Evolutionary conservation across 2,329 filamentous ascomycete genomes (phyloP).

Genomic region (Talaromyces sp.): DNA sequence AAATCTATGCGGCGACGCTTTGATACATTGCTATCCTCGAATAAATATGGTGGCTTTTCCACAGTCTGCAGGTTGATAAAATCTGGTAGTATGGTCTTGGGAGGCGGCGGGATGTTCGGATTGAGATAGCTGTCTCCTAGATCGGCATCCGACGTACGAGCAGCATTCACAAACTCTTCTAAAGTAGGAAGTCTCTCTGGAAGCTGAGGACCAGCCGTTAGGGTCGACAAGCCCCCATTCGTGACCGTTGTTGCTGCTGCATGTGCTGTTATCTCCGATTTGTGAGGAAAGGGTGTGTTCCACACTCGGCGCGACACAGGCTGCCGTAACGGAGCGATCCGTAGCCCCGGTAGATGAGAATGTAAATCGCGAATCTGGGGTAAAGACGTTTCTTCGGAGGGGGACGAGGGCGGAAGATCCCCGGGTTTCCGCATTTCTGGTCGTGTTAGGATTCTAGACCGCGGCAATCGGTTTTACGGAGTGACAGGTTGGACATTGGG

Average conservation of each 20-base stretch:
- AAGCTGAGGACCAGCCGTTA: constrained; percentile 28
- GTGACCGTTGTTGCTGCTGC: background rate
- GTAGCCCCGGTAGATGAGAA: constrained; percentile 41
- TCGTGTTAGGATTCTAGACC: constrained; percentile 17
- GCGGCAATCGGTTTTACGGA: constrained; percentile 18
- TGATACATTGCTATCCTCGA: constrained; percentile 37
- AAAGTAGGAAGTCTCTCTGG: constrained; percentile 37
- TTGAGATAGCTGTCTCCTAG: constrained; percentile 27
- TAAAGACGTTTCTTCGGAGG: constrained; percentile 38
- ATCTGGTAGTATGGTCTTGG: constrained; percentile 42
- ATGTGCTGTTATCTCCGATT: constrained; percentile 24
- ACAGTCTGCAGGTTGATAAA: constrained; percentile 49
- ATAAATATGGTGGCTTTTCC: constrained; percentile 44
- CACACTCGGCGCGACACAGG: constrained; percentile 42
- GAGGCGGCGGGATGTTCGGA: constrained; percentile 36
- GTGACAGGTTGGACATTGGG: constrained; percentile 15
- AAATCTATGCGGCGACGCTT: constrained; percentile 46
- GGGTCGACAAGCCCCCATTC: constrained; percentile 23
- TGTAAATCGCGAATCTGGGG: constrained; percentile 38
- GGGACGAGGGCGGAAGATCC: constrained; percentile 30
- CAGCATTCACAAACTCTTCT: constrained; percentile 36
- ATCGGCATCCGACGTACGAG: constrained; percentile 36
- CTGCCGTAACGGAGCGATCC: constrained; percentile 48
- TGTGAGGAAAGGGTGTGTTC: constrained; percentile 39
- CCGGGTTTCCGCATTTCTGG: constrained; percentile 31